A percentile compares a stretch with the other conserved stretches of the same genome.
Evolutionary conservation across 352 stramenopile genomes (phyloP).

Genomic region (Pythium graminicola): DNA sequence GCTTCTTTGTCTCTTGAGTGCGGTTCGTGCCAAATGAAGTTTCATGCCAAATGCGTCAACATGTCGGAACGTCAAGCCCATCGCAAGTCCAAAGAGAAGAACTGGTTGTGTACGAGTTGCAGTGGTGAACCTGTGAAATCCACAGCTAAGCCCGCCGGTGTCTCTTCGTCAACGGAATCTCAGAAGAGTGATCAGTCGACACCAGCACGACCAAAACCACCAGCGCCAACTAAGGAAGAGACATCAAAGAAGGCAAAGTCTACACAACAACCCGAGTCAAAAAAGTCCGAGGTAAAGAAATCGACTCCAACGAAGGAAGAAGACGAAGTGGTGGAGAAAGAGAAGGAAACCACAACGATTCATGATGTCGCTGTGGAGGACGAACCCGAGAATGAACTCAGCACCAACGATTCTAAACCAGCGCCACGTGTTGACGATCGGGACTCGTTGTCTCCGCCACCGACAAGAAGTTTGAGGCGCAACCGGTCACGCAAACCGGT

Average conservation of each 20-base stretch:
- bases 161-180: neutral
- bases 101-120: conserved; percentile 34
- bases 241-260: conserved; percentile 1
- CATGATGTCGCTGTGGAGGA: neutral
- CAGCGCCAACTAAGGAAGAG: neutral
- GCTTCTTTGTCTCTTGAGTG: conserved; percentile 49
- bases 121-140: conserved; percentile 18
- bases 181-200: neutral
- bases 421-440: neutral
- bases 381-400: neutral
- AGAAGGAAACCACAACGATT: too few species aligned
- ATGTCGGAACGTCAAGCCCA: conserved; percentile 64
- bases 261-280: neutral
- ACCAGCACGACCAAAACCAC: neutral
- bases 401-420: neutral
- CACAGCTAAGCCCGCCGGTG: neutral
- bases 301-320: neutral
- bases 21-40: conserved; percentile 52
- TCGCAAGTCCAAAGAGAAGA: conserved; percentile 45
- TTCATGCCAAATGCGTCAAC: conserved; percentile 76
- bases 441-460: conserved; percentile 6
- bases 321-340: neutral
- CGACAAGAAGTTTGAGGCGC: neutral
- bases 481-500: conserved; percentile 22
- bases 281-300: conserved; percentile 3